phyloP scores from a whole-genome alignment of 2,329 filamentous ascomycete species.

The Fusarium tuaranense region DNA sequence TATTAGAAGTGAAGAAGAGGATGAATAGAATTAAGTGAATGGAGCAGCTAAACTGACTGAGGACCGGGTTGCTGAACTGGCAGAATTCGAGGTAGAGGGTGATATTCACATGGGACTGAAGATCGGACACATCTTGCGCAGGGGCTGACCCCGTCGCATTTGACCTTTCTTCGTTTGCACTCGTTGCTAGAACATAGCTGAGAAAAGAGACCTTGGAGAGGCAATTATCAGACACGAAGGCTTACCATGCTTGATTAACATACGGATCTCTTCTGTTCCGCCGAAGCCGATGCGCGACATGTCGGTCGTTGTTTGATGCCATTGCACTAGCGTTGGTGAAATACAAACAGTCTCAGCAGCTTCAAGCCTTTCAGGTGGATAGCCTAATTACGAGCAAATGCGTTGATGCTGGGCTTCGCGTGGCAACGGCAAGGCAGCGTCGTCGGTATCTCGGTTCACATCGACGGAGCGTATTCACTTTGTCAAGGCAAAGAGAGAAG shows the following conservation, averaged over 20 bases:
- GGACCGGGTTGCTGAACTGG: neutral
- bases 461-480: neutral
- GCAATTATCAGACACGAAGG: neutral
- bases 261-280: neutral
- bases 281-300: neutral
- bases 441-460: neutral
- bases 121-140: neutral
- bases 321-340: neutral
- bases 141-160: neutral
- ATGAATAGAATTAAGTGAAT: neutral
- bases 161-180: neutral
- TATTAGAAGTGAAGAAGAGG: neutral
- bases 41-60: neutral
- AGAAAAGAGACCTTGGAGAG: neutral
- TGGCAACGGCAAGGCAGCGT: neutral
- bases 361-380: neutral
- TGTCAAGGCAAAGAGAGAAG: neutral
- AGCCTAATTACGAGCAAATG: too few relatives aligned
- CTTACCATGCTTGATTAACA: neutral
- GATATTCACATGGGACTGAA: neutral
- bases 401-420: neutral
- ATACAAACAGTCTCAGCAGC: neutral
- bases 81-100: neutral
- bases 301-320: neutral
- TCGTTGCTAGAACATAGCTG: neutral